Evolutionary conservation across 2,329 filamentous ascomycete genomes (phyloP).

Genomic region (Pyrenochaeta sp.): DNA sequence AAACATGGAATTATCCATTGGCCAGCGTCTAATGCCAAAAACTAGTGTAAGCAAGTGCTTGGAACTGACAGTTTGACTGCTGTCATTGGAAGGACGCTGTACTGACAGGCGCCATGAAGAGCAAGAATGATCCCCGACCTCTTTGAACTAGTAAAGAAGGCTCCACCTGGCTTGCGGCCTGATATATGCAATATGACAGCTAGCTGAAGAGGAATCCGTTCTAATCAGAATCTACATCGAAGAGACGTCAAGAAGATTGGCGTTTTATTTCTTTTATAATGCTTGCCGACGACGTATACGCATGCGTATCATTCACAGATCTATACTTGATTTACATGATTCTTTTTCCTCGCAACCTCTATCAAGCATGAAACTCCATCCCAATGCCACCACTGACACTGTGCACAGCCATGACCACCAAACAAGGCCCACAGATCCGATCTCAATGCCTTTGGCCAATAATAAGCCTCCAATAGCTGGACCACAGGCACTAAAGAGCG

Average conservation of each 20-base stretch:
- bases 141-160: no score
- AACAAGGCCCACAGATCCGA: constrained; percentile 64
- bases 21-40: no score
- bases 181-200: no score
- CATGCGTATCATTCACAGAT: neutral
- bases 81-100: no score
- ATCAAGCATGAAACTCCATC: constrained; percentile 64
- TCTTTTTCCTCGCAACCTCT: constrained; percentile 42
- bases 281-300: neutral
- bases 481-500: constrained; percentile 65
- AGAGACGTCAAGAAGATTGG: neutral
- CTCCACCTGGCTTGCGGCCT: no score
- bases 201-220: no score
- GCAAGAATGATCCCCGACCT: no score
- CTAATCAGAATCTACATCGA: no score
- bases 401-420: constrained; percentile 64
- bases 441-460: constrained; percentile 65
- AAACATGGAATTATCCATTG: no score
- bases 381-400: constrained; percentile 57
- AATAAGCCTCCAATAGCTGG: constrained; percentile 65
- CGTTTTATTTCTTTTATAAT: neutral
- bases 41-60: no score
- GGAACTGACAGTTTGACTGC: no score
- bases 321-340: neutral
- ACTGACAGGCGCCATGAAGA: no score